phyloP scores from a whole-genome alignment of 1,139 yeast genomes.

The Blastobotrys persicus region DNA sequence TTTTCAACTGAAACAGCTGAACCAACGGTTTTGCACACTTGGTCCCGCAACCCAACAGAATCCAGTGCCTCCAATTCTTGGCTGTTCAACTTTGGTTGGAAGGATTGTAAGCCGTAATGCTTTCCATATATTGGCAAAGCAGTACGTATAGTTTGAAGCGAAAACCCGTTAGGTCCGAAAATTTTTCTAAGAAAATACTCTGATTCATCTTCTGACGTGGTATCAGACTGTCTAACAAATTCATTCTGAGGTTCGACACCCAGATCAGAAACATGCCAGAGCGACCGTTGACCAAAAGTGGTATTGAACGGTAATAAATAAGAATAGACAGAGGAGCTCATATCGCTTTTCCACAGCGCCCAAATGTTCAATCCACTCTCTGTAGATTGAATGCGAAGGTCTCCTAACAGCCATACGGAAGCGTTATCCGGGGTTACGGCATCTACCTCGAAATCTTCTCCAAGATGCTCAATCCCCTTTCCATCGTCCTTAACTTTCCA shows the following conservation, averaged over 20 bases:
- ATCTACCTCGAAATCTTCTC: constrained; percentile 31
- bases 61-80: constrained; percentile 13
- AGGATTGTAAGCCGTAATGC: constrained; percentile 23
- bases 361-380: constrained; percentile 33
- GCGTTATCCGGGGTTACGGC: constrained; percentile 33
- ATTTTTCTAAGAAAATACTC: constrained; percentile 45
- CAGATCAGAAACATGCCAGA: constrained; percentile 13
- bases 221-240: constrained; percentile 14
- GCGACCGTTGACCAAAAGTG: background rate
- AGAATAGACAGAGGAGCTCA: constrained; percentile 47
- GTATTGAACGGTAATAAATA: constrained; percentile 29
- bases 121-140: constrained; percentile 41
- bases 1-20: constrained; percentile 25
- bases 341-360: constrained; percentile 65
- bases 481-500: constrained; percentile 37
- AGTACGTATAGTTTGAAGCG: constrained; percentile 45
- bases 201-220: constrained; percentile 31
- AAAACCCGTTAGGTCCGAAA: constrained; percentile 50
- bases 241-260: constrained; percentile 14
- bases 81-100: background rate
- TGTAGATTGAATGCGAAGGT: constrained; percentile 28
- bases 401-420: constrained; percentile 52
- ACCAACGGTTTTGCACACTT: constrained; percentile 36
- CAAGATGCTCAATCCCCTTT: constrained; percentile 30
- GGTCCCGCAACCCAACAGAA: constrained; percentile 31